phyloP scores from a whole-genome alignment of 371 early-diverging fungal genomes.

The Catenaria anguillulae region DNA sequence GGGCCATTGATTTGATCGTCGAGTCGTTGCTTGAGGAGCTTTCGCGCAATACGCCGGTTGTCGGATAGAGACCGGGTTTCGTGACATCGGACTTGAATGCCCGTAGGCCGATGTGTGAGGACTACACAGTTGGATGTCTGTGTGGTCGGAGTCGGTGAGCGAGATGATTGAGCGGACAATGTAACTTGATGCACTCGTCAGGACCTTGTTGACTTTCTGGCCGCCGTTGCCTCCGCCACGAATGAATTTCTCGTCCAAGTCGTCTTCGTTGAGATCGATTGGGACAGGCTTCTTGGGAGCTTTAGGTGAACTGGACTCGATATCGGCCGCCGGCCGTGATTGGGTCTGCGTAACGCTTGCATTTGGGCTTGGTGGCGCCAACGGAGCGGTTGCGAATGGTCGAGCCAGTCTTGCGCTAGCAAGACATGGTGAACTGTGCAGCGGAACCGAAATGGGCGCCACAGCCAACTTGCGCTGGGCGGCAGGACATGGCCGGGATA shows the following conservation, averaged over 20 bases:
- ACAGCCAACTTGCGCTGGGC: no score
- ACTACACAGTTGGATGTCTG: slow-evolving; percentile 61
- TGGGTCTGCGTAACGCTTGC: no score
- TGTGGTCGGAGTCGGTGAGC: no score
- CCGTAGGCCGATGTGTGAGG: slow-evolving; percentile 68
- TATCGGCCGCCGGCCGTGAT: no score
- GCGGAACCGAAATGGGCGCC: no score
- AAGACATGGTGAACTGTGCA: no score
- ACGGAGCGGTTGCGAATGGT: no score
- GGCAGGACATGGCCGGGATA: no score
- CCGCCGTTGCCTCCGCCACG: slow-evolving; percentile 87
- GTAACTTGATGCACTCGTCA: background rate
- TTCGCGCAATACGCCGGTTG: slow-evolving; percentile 60
- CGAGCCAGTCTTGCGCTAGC: no score
- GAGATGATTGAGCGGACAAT: no score
- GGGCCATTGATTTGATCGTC: slow-evolving; percentile 52
- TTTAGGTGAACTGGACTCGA: no score
- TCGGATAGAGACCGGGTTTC: slow-evolving; percentile 57
- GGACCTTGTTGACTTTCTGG: slow-evolving; percentile 72
- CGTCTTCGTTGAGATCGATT: slow-evolving; percentile 51
- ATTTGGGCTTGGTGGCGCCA: no score
- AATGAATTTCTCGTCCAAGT: slow-evolving; percentile 70
- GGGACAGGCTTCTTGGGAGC: slow-evolving; percentile 2
- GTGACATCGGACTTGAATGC: slow-evolving; percentile 52
- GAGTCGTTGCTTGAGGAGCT: slow-evolving; percentile 45